phyloP scores from a whole-genome alignment of 768 basidiomycete species.

The Fistulinella prunicolor region DNA sequence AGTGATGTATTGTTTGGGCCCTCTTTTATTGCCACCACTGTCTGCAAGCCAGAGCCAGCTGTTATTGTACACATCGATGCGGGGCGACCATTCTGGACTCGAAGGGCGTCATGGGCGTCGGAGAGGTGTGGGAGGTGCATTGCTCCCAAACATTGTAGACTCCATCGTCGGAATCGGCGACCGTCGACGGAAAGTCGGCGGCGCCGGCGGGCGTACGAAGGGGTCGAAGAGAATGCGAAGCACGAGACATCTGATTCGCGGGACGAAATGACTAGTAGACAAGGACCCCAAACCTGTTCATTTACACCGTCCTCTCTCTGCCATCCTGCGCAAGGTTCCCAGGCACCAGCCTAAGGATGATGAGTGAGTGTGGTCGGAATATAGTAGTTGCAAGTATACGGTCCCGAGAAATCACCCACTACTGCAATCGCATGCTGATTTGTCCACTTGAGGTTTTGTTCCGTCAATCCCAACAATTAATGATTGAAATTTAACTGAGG shows the following conservation, averaged over 20 bases:
- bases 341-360: no score
- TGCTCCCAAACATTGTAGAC: constrained; percentile 45
- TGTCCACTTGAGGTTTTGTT: no score
- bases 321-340: no score
- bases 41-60: constrained; percentile 53
- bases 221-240: constrained; percentile 48
- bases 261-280: constrained; percentile 48
- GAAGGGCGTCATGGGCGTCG: constrained; percentile 70
- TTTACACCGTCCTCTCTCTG: no score
- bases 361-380: no score
- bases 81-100: constrained; percentile 79
- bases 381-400: no score
- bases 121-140: constrained; percentile 71
- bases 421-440: no score
- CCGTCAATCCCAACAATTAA: no score
- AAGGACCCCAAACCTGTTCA: constrained; percentile 92
- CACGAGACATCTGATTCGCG: constrained; percentile 32
- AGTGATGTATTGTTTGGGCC: constrained; percentile 17
- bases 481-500: no score
- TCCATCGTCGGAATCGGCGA: constrained; percentile 64
- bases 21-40: constrained; percentile 31
- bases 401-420: no score
- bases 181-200: constrained; percentile 54
- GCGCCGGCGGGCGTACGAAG: constrained; percentile 42
- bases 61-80: constrained; percentile 60